A percentile compares a stretch with the other conserved stretches of the same genome.
These are phyloP conservation scores for Leccinum obscurum DNA, from an alignment of 768 basidiomycete species.

Conservation along the genomic window DNA sequence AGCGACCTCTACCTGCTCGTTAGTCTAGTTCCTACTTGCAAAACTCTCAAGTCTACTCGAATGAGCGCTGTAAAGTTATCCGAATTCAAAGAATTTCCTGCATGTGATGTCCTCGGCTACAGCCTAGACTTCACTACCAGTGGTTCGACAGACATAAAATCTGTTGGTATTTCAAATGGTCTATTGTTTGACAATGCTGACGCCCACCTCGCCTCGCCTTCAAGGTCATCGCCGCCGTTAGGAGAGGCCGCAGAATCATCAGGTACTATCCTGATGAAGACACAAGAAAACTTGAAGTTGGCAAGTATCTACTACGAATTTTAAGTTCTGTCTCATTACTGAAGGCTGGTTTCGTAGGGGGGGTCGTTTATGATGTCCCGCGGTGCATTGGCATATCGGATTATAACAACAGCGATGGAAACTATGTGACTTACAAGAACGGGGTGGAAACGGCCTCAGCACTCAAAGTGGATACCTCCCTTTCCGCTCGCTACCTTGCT, in stretches of 20 bases:
- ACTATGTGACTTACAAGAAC: constrained; percentile 5
- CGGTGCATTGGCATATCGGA: neutral
- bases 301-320: neutral
- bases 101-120: constrained; percentile 5
- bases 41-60: neutral
- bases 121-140: constrained; percentile 8
- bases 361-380: constrained; percentile 2
- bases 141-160: constrained; percentile 5
- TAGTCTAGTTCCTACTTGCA: neutral
- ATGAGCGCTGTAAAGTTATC: neutral
- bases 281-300: neutral
- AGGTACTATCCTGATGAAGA: neutral
- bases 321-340: neutral
- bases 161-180: neutral
- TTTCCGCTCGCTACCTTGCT: constrained; percentile 10
- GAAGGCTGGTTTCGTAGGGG: neutral
- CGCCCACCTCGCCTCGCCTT: neutral
- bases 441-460: neutral
- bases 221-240: neutral
- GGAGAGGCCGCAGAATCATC: neutral
- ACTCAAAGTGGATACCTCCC: neutral
- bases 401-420: constrained; percentile 4
- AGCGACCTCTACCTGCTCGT: neutral
- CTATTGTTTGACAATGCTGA: neutral
- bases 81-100: constrained; percentile 6